Conservation (phyloP, 495 filamentous ascomycete species). For the Penicillium bialowiezense region DNA sequence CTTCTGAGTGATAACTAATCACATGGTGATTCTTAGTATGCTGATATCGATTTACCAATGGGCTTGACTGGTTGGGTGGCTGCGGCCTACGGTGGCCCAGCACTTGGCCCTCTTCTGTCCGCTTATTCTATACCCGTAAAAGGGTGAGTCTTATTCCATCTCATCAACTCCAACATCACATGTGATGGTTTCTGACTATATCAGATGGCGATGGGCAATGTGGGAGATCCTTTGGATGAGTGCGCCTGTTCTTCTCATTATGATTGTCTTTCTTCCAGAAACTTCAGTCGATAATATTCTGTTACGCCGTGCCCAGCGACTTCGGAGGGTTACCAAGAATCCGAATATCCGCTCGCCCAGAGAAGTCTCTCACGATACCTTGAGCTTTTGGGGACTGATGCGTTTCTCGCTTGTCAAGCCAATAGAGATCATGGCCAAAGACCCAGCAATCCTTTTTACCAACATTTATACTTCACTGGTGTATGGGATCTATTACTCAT, state of each 20-base stretch:
- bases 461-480: conserved; percentile 58
- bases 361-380: conserved; percentile 39
- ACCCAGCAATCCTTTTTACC: conserved; percentile 58
- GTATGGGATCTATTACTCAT: conserved; percentile 62
- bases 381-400: neutral
- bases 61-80: conserved; percentile 48
- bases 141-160: conserved; percentile 25
- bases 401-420: conserved; percentile 33
- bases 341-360: conserved; percentile 34
- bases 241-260: conserved; percentile 34
- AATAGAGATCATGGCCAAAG: conserved; percentile 55
- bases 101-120: conserved; percentile 54
- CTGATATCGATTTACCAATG: conserved; percentile 42
- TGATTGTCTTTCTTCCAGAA: conserved; percentile 45
- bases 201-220: conserved; percentile 49
- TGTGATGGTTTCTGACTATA: neutral
- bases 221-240: conserved; percentile 49
- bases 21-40: neutral
- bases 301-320: conserved; percentile 33
- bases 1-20: neutral
- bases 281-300: conserved; percentile 50
- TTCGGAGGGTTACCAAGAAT: conserved; percentile 37
- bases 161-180: neutral
- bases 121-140: conserved; percentile 51
- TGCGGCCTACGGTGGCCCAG: conserved; percentile 40